Conservation (phyloP, 768 basidiomycete genomes). For the Neoboletus brunneissimus region DNA sequence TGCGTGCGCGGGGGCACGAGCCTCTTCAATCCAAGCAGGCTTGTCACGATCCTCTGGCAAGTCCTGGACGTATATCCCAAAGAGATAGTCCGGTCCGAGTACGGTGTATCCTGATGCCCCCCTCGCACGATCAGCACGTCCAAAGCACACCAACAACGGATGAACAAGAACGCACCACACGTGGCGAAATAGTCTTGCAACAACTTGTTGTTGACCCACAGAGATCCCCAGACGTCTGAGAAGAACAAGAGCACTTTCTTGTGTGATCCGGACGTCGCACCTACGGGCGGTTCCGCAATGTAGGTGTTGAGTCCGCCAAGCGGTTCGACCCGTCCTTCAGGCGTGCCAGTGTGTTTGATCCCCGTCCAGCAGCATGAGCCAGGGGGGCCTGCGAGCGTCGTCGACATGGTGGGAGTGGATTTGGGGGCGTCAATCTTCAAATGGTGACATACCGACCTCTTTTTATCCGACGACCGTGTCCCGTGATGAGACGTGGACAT, state of each 20-base stretch:
- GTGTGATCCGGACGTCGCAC: conserved; percentile 19
- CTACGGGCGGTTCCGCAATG: conserved; percentile 43
- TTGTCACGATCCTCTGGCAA: conserved; percentile 34
- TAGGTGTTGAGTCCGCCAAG: conserved; percentile 54
- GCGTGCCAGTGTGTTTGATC: conserved; percentile 49
- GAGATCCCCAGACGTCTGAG: conserved; percentile 53
- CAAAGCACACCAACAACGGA: background rate
- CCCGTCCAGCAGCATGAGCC: conserved; percentile 48
- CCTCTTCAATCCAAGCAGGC: conserved; percentile 37
- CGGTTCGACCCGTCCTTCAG: conserved; percentile 40
- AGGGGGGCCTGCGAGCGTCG: conserved; percentile 40
- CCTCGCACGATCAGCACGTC: background rate
- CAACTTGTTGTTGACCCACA: conserved; percentile 53
- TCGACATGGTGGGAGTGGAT: conserved; percentile 13
- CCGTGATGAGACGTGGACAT: background rate
- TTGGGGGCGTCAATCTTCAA: background rate
- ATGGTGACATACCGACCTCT: background rate
- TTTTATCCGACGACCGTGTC: background rate
- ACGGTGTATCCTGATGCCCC: conserved; percentile 48
- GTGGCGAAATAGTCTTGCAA: conserved; percentile 62
- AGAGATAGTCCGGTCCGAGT: conserved; percentile 59
- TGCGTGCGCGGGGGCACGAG: conserved; percentile 33
- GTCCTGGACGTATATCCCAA: conserved; percentile 43
- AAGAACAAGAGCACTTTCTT: conserved; percentile 53
- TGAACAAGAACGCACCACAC: conserved; percentile 39